Conservation (phyloP, 2,329 filamentous ascomycete species). For the Periconia sp. region DNA sequence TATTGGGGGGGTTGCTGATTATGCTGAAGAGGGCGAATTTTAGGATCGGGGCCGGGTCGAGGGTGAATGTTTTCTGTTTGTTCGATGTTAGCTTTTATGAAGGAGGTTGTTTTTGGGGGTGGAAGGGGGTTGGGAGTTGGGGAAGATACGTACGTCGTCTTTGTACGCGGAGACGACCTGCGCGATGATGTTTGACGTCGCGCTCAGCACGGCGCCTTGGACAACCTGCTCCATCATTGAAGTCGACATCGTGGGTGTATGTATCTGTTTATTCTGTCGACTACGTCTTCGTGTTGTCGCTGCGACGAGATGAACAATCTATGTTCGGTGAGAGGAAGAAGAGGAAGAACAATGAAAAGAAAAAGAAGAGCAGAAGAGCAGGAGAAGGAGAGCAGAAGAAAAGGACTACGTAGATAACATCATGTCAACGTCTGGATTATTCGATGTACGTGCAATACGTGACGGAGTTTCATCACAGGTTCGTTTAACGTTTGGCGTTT, state of each 20-base stretch:
- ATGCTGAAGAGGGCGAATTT: constrained; percentile 77
- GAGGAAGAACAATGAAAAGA: no score
- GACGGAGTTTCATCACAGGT: no score
- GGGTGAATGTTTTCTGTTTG: constrained; percentile 44
- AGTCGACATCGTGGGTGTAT: constrained; percentile 26
- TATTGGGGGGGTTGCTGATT: constrained; percentile 78
- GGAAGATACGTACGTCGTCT: constrained; percentile 53
- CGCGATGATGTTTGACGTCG: constrained; percentile 71
- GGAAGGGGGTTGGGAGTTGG: background rate
- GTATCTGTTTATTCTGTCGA: background rate
- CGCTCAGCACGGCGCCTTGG: constrained; percentile 67
- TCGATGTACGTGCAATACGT: no score
- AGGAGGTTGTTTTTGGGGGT: background rate
- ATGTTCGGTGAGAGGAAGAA: background rate
- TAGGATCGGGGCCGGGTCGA: constrained; percentile 69
- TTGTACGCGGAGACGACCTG: constrained; percentile 69
- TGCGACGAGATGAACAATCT: background rate
- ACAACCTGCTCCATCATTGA: constrained; percentile 45
- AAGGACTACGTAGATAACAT: background rate
- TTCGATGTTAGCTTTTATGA: background rate
- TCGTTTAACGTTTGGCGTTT: no score
- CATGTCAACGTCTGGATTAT: no score
- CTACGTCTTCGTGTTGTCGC: background rate
- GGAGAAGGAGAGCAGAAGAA: background rate
- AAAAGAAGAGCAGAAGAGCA: background rate